A percentile compares a stretch with the other conserved stretches of the same genome.
Evolutionary conservation across 495 filamentous ascomycete species (phyloP).

Genomic region (Pseudevernia furfuracea): DNA sequence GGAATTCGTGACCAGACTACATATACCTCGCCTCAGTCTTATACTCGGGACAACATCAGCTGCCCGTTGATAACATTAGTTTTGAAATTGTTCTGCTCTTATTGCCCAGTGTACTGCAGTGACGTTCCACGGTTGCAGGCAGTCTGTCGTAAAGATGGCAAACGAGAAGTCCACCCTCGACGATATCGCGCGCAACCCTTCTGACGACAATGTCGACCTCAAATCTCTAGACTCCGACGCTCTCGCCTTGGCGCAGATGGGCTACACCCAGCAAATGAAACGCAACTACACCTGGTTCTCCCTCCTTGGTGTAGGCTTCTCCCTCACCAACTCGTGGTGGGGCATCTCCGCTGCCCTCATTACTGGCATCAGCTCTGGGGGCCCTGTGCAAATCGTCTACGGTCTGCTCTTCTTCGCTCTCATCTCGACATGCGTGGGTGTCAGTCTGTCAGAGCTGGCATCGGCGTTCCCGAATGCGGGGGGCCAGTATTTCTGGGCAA

Average conservation of each 20-base stretch:
- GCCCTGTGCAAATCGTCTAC: slow-evolving; percentile 53
- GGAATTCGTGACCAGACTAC: background rate
- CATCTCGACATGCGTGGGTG: slow-evolving; percentile 48
- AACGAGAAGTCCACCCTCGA: slow-evolving; percentile 8
- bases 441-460: slow-evolving; percentile 50
- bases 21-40: background rate
- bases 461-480: slow-evolving; percentile 54
- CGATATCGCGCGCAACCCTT: background rate
- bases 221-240: slow-evolving; percentile 31
- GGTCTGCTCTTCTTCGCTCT: slow-evolving; percentile 50
- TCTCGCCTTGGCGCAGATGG: slow-evolving; percentile 43
- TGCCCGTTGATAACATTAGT: no score
- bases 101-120: no score
- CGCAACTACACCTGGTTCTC: slow-evolving; percentile 53
- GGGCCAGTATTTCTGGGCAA: slow-evolving; percentile 59
- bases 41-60: no score
- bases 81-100: no score
- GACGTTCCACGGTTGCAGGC: background rate
- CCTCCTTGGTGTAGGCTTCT: slow-evolving; percentile 53
- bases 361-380: slow-evolving; percentile 55
- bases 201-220: slow-evolving; percentile 19
- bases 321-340: slow-evolving; percentile 59
- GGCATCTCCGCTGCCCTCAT: slow-evolving; percentile 51
- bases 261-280: slow-evolving; percentile 50
- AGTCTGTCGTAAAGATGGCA: background rate